A percentile compares a stretch with the other conserved stretches of the same genome.
phyloP scores from a whole-genome alignment of 2,329 filamentous ascomycete genomes.

The Keithomyces neogunnii region DNA sequence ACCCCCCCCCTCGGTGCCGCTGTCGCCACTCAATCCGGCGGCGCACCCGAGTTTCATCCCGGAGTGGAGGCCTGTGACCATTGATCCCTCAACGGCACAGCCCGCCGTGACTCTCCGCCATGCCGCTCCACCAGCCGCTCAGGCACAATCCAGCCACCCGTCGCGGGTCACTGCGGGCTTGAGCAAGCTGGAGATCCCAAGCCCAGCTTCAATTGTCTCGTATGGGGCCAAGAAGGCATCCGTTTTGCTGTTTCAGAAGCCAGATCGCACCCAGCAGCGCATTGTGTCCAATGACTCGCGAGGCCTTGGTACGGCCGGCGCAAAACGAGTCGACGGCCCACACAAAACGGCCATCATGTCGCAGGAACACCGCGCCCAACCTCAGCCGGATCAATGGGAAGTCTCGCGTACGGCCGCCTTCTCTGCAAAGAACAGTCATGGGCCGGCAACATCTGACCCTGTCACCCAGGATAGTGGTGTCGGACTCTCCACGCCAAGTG shows the following conservation, averaged over 20 bases:
- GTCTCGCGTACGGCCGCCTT: neutral
- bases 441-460: neutral
- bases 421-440: neutral
- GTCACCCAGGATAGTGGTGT: constrained; percentile 7
- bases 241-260: neutral
- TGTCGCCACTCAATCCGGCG: constrained; percentile 8
- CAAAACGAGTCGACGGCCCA: constrained; percentile 1
- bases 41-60: neutral
- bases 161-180: constrained; percentile 9
- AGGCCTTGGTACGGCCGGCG: neutral
- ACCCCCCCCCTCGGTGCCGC: constrained; percentile 3
- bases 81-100: neutral
- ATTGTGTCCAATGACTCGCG: neutral
- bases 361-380: constrained; percentile 8
- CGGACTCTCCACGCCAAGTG: constrained; percentile 9
- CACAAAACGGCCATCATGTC: constrained; percentile 26
- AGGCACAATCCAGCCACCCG: neutral
- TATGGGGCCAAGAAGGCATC: neutral
- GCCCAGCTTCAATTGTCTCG: neutral
- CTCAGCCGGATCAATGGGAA: neutral
- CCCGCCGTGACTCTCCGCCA: neutral
- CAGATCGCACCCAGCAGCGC: neutral
- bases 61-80: neutral
- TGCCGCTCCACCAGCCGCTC: neutral
- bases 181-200: constrained; percentile 9